These are phyloP conservation scores for Obelidium mucronatum DNA, from an alignment of 192 early-diverging fungal species.

Conservation along the genomic window DNA sequence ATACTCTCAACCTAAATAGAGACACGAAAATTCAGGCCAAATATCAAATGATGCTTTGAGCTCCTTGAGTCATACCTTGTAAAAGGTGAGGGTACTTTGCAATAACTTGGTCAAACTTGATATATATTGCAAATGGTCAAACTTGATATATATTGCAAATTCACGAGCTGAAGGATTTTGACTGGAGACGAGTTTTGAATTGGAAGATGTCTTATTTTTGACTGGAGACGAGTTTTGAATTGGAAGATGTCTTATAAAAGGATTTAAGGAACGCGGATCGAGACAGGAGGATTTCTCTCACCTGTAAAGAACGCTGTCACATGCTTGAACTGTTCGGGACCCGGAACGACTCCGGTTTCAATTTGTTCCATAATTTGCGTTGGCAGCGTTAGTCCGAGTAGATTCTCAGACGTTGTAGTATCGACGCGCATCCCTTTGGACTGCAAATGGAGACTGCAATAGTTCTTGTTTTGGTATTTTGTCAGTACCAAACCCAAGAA, in stretches of 20 bases:
- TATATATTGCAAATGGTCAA: constrained; percentile 39
- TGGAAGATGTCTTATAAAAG: constrained; percentile 28
- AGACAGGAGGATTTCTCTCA: too few species aligned
- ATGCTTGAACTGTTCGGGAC: constrained; percentile 20
- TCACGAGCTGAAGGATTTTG: constrained; percentile 25
- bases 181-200: constrained; percentile 30
- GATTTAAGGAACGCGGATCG: too few species aligned
- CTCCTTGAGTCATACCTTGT: constrained; percentile 19
- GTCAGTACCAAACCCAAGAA: neutral
- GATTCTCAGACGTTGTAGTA: constrained; percentile 22
- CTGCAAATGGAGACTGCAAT: constrained; percentile 31
- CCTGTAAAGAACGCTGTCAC: constrained; percentile 38
- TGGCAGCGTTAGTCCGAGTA: constrained; percentile 40
- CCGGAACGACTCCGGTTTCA: constrained; percentile 32
- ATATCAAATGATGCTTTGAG: too few species aligned
- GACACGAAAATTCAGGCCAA: neutral
- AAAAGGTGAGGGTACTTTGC: constrained; percentile 21
- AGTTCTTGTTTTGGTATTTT: neutral
- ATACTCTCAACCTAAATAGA: constrained; percentile 26
- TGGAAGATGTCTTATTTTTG: constrained; percentile 21
- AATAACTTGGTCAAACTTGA: constrained; percentile 32
- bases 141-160: constrained; percentile 30
- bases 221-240: constrained; percentile 30
- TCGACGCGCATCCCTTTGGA: constrained; percentile 31
- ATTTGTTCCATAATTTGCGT: constrained; percentile 38